Evolutionary conservation across 2,329 filamentous ascomycete genomes (phyloP), one percentile per base, ranked within the genome.

Genomic region (Pestalotiopsis sp.): DNA sequence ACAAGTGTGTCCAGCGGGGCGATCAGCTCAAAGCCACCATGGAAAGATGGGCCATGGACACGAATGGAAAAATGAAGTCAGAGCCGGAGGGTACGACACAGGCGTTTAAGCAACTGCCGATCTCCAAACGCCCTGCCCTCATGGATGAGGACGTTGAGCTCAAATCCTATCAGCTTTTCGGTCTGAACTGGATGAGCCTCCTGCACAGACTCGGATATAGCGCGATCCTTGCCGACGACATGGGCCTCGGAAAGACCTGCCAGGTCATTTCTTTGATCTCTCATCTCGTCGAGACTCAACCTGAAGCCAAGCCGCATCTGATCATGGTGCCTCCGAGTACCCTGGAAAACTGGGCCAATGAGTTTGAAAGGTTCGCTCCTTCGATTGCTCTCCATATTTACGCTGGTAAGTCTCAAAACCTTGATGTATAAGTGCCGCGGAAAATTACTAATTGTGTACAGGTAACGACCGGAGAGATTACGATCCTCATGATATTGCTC

Each of bases 171-270:
- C 96, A 99, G 78, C 83, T 98, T 23, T 94, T 97, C 38, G 96
- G 96, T 4, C 87, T 99, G 65, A 98, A 98, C 77, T 99, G 96
- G 96, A 87, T 99, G 76, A 90, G 91, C 67, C 82, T 98, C 60
- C 86, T 99, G 14, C 97, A 94, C 82, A 86, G 91, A 66, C 90
- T 93, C 68, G 86, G 90, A 36, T 87, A 97, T 65, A 95, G 93
- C 60, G 95, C 94, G 71, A 98, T 99, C 68, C 85, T 99, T 20
- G 96, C 96, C 1, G 96, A 99, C 78, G 96, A 99, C 78, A 99
- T 99, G 96, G 96, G 93, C 65, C 84, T 95, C 56, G 96, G 96
- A 60, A 99, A 99, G 84, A 99, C 96, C 0, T 98, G 94, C 75
- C 95, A 99, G 76, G 94, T 98, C 70, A 97, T 99, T 73, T 91